A percentile compares a stretch with the other conserved stretches of the same genome.
Evolutionary conservation across 2,329 filamentous ascomycete species (phyloP).

Genomic region (Pseudogymnoascus sp.): DNA sequence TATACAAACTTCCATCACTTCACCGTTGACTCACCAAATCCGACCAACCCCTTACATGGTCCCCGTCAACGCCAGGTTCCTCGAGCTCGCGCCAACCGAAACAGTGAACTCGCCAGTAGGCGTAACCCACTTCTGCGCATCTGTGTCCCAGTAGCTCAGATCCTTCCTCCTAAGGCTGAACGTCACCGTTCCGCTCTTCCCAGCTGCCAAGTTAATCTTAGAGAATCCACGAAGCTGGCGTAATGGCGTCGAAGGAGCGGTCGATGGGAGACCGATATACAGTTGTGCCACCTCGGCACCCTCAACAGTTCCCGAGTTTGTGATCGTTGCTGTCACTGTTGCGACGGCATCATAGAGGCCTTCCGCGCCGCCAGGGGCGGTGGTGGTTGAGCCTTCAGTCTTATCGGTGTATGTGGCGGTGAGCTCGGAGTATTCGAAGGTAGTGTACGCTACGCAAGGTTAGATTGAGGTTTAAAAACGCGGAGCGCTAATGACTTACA

Average conservation of each 20-base stretch:
- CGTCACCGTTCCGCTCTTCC: conserved; percentile 37
- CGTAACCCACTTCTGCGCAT: conserved; percentile 71
- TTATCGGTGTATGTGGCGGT: conserved; percentile 1
- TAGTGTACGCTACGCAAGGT: conserved; percentile 37
- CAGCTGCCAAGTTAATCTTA: conserved; percentile 43
- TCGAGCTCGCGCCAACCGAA: conserved; percentile 26
- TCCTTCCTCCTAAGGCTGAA: conserved; percentile 71
- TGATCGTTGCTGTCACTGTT: conserved; percentile 48
- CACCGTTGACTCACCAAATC: conserved; percentile 18
- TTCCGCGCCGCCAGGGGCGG: conserved; percentile 39
- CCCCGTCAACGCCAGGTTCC: conserved; percentile 22
- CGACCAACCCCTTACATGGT: conserved; percentile 29
- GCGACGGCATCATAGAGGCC: conserved; percentile 56
- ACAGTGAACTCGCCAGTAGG: conserved; percentile 24
- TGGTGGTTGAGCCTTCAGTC: background rate
- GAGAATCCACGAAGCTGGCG: conserved; percentile 57
- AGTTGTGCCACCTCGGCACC: conserved; percentile 49
- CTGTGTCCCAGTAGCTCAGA: conserved; percentile 77
- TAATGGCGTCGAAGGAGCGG: conserved; percentile 35
- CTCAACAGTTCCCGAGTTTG: conserved; percentile 49
- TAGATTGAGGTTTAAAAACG: background rate
- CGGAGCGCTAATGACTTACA: conserved; percentile 18
- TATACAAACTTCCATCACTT: background rate
- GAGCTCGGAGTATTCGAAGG: conserved; percentile 32
- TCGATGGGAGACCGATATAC: conserved; percentile 28